Conservation (phyloP, 2,329 filamentous ascomycete species). For the Sporothrix humicola region DNA sequence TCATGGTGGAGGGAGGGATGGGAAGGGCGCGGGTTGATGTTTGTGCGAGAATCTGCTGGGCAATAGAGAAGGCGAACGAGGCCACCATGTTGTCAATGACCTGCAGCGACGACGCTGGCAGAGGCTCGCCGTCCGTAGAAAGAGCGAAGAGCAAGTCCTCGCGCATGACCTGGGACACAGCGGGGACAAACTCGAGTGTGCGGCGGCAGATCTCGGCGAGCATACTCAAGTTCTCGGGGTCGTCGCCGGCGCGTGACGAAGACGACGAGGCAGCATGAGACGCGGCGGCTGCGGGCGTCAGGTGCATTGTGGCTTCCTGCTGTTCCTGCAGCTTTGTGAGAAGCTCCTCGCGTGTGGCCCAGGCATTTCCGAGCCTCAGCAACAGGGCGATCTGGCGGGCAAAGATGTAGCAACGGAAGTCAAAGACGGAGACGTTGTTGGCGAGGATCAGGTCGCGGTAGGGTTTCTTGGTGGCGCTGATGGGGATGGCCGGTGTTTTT, state of each 20-base stretch:
- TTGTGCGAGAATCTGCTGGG: slow-evolving; percentile 77
- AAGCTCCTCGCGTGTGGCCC: slow-evolving; percentile 66
- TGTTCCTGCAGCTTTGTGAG: slow-evolving; percentile 67
- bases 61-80: slow-evolving; percentile 78
- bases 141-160: slow-evolving; percentile 72
- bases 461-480: slow-evolving; percentile 71
- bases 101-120: slow-evolving; percentile 50
- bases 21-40: slow-evolving; percentile 72
- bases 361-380: slow-evolving; percentile 78
- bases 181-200: slow-evolving; percentile 81
- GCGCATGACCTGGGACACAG: slow-evolving; percentile 78
- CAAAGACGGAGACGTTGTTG: slow-evolving; percentile 94
- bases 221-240: slow-evolving; percentile 74
- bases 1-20: slow-evolving; percentile 65
- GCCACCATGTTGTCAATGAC: slow-evolving; percentile 75
- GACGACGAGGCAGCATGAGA: slow-evolving; percentile 42
- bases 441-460: slow-evolving; percentile 92
- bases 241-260: slow-evolving; percentile 60
- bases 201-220: slow-evolving; percentile 87
- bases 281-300: slow-evolving; percentile 45
- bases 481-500: slow-evolving; percentile 54
- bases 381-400: slow-evolving; percentile 83
- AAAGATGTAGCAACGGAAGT: slow-evolving; percentile 94
- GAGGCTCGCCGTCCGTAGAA: slow-evolving; percentile 45
- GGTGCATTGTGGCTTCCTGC: slow-evolving; percentile 59